Base-by-base conservation (phyloP, 768 basidiomycete genomes). In the Auricularia sp. region DNA sequence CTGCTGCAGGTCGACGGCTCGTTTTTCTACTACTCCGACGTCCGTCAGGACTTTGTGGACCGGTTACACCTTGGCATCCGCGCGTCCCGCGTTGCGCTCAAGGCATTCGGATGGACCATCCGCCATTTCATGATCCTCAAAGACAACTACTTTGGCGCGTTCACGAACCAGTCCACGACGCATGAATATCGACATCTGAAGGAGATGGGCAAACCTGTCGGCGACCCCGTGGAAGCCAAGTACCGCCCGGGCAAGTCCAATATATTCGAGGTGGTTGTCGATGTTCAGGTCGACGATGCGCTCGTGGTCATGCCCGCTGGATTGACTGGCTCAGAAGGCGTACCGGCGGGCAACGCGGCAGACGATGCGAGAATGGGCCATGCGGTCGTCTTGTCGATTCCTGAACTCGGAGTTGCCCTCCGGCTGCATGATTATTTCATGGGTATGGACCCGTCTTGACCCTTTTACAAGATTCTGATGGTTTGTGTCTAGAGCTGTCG, bases 71-170 rank as follows among this genome's bases (percentile, higher is more conserved):
- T 97, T 24, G 78, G 81, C 54, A 78, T 97, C 65, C 76, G 76
- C 64, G 92, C 70, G 77, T 0, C 70, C 75, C 6, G 80, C 39
- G 71, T 86, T 39, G 76, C 83, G 8, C 88, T 87, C 76, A 90
- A 88, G 72, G 78, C 81, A 1, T 76, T 93, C 63, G 95, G 94
- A 29, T 97, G 95, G 95, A 86, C 86, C 2, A 83, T 95, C 66
- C 85, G 94, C 44, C 87, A 93, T 71, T 81, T 96, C 68, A 90
- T 98, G 85, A 85, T 88, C 47, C 71, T 97, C 65, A 86, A 89
- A 58, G 93, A 96, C 71, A 98, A 98, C 75, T 98, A 98, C 75
- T 85, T 98, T 62, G 96, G 96, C 11, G 82, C 85, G 3, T 98
- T 97, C 75, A 97, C 94, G 1, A 90, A 96, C 69, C 98, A 95